Base-by-base conservation (phyloP, 1,139 yeast species). In the Insectozyma bohioensis region DNA sequence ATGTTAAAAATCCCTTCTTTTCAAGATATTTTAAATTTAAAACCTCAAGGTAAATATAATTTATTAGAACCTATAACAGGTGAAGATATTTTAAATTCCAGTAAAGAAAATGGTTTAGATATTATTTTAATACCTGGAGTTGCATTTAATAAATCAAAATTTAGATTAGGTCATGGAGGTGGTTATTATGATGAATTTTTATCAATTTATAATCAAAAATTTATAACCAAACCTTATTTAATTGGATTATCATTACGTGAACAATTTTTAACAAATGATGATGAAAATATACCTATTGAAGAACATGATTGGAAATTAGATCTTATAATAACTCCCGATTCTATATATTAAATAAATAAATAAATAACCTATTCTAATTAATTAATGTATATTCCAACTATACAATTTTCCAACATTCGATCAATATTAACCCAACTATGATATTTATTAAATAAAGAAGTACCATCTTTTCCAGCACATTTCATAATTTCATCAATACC, bases 381-480 rank as follows among this genome's bases (percentile, higher is more conserved):
- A 16, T 26, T 26, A 24, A 26, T 28, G 30, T 31, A 64, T 22
- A 80, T 53, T 2, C 98, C 98, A 3, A 92, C 72, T 40, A 80
- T 60, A 49, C 97, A 88, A 35, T 75, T 78, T 46, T 78, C 87
- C 38, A 92, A 60, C 75, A 92, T 78, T 43, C 87, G 63, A 47
- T 90, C 97, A 29, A 69, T 85, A 56, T 85, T 90, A 1, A 83
- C 95, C 97, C 97, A 88, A 18, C 86, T 68, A 52, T 88, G 96
- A 43, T 84, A 85, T 56, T 80, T 79, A 56, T 80, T 79, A 50
- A 92, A 92, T 42, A 86, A 50, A n/a, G 60, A 48, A 1, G 96
- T 87, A 1, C 94, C 95, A 52, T 90, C 97, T 39, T 69, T 68
- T 0, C 97, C 97, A 0, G 95, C 95, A 48, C 85, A 77, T 37